Evolutionary conservation across 2,329 filamentous ascomycete species (phyloP).

Genomic region (Dryadomyces sulphureus): DNA sequence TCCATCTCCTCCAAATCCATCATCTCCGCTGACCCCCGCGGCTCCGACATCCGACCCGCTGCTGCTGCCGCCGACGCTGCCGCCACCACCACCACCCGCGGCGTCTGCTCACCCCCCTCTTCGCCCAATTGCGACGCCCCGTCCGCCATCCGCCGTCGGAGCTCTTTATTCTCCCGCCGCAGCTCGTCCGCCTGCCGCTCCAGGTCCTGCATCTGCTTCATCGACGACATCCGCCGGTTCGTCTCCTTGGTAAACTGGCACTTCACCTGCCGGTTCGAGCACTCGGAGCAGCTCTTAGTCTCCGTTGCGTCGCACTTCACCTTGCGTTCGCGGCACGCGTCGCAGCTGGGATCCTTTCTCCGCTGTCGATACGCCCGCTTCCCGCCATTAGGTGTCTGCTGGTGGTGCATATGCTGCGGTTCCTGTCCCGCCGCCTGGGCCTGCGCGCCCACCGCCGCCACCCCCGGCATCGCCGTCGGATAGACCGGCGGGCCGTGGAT

Average conservation of each 20-base stretch:
- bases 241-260: slow-evolving; percentile 99
- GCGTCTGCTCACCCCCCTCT: too few species aligned
- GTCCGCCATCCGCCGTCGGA: slow-evolving; percentile 45
- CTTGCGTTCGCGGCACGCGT: slow-evolving; percentile 81
- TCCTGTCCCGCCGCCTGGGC: not conserved
- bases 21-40: not conserved
- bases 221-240: slow-evolving; percentile 95
- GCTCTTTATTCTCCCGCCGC: slow-evolving; percentile 62
- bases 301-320: slow-evolving; percentile 93
- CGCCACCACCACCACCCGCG: too few species aligned
- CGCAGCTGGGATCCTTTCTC: slow-evolving; percentile 92
- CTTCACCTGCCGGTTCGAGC: slow-evolving; percentile 88
- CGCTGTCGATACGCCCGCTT: slow-evolving; percentile 91
- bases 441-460: not conserved
- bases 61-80: not conserved
- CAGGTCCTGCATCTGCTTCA: slow-evolving; percentile 96
- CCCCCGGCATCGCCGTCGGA: not conserved
- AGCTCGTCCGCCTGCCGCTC: slow-evolving; percentile 78
- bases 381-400: slow-evolving; percentile 53
- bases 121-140: too few species aligned
- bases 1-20: not conserved
- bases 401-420: slow-evolving; percentile 1
- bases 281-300: slow-evolving; percentile 91
- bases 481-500: not conserved
- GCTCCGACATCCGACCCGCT: too few species aligned